Conservation (phyloP, 2,329 filamentous ascomycete species). For the Talaromyces sp. region DNA sequence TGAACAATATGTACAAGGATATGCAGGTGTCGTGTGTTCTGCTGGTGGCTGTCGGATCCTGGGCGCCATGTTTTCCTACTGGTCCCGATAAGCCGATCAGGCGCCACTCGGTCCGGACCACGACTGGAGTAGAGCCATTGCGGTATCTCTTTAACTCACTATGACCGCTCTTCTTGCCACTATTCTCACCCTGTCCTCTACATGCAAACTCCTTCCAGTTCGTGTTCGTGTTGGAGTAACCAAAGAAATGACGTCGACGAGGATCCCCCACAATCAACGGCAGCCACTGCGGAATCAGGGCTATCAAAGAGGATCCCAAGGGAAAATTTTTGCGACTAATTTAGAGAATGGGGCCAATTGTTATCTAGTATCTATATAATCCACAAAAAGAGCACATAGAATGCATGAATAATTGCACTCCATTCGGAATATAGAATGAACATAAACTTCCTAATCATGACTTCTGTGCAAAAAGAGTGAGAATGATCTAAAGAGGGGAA, state of each 20-base stretch:
- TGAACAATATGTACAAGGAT: too few species aligned
- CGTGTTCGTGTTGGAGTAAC: background rate
- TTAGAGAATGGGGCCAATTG: background rate
- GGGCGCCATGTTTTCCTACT: conserved; percentile 17
- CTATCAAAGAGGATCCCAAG: background rate
- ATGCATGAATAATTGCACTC: background rate
- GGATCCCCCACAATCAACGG: conserved; percentile 8
- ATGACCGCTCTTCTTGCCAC: background rate
- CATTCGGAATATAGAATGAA: background rate
- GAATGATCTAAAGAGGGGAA: background rate
- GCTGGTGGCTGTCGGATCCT: conserved; percentile 7
- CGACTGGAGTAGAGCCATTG: background rate
- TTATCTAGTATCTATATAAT: too few species aligned
- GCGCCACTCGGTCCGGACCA: background rate
- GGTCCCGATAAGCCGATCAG: conserved; percentile 6
- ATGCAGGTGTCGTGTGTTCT: conserved; percentile 1
- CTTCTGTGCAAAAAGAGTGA: background rate
- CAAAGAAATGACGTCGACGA: conserved; percentile 14
- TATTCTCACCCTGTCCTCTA: background rate
- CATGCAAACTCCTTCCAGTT: background rate
- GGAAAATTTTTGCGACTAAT: conserved; percentile 2
- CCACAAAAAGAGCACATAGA: background rate
- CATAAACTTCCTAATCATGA: background rate
- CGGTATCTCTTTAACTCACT: background rate
- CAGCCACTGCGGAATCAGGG: background rate